Base-by-base conservation (phyloP, 2,329 filamentous ascomycete species). In the Aspergillus neotritici region DNA sequence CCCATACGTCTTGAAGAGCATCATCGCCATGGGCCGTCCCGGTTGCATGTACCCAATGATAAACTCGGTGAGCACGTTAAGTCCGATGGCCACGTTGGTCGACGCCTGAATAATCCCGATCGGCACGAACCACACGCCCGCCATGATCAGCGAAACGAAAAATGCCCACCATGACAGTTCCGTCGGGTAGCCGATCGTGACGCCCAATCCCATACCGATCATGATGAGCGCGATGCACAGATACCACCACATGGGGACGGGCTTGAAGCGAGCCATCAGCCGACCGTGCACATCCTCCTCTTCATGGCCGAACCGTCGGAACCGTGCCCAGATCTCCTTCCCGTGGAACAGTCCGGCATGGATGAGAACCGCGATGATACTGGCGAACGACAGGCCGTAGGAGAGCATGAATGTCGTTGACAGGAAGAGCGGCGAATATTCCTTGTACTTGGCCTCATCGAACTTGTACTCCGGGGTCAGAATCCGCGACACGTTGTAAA, bases 1-100 rank as follows among this genome's bases (percentile, higher is more conserved):
- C 39, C 82, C 80, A 55, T 83, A 87, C 48, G 82, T 84, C 65
- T 86, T 86, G 70, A 87, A 87, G 68, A 87, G 76, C 83, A 87
- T 87, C 75, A 86, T 82, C 37, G 82, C 82, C 47, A 87, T 71
- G 2, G 84, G 83, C 3, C 75, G 75, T 17, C 84, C 84, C 0
- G 83, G 83, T 38, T 84, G 76, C 73, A 87, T 83, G 63, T 87
- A 87, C 5, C 84, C 84, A 47, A 84, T 76, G 47, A 87, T 75
- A 54, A 83, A 85, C 59, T 86, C 83, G n/a, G 82, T 84, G 46
- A 87, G 65, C 13, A 87, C 82, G 52, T 88, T 88, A 30, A 87
- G 70, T 4, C 82, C 82, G 4, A 86, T 81, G 31, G 65, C 52
- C 11, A 78, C 82, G 56, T 86, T 86, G 70, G 61, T 83, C 4